These are phyloP conservation scores for Tremella fuciformis DNA, from an alignment of 768 basidiomycete species.

Conservation along the genomic window DNA sequence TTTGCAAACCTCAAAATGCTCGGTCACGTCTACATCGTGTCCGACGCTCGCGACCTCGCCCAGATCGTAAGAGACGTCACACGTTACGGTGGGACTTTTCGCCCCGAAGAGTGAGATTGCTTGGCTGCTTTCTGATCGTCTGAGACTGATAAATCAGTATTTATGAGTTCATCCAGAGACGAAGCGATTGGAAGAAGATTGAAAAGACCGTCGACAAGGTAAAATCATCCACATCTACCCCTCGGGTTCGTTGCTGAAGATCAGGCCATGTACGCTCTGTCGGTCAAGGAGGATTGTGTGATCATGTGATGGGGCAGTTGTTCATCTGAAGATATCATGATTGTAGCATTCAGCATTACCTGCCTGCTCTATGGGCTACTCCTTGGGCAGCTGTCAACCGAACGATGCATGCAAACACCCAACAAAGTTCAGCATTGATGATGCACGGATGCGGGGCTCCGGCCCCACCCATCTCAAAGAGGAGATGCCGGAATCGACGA, in stretches of 20 bases:
- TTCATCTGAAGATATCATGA: too few relatives aligned
- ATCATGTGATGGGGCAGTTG: conserved; percentile 46
- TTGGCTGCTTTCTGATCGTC: neutral
- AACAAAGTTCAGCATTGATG: too few relatives aligned
- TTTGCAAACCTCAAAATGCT: conserved; percentile 96
- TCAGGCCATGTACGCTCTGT: conserved; percentile 50
- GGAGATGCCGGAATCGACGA: too few relatives aligned
- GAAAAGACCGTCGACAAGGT: conserved; percentile 74
- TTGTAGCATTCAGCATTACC: too few relatives aligned
- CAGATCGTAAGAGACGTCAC: conserved; percentile 94
- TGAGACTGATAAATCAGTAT: conserved; percentile 61
- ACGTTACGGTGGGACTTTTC: conserved; percentile 88
- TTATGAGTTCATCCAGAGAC: conserved; percentile 90
- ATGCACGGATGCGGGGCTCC: too few relatives aligned
- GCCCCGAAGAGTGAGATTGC: conserved; percentile 71
- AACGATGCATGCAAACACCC: too few relatives aligned
- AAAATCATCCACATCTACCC: conserved; percentile 24
- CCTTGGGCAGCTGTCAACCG: too few relatives aligned
- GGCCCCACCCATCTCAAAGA: too few relatives aligned
- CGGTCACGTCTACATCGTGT: conserved; percentile 91
- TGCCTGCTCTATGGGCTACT: too few relatives aligned
- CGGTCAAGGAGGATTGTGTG: conserved; percentile 81
- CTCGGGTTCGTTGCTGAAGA: conserved; percentile 9
- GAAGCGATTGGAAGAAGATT: conserved; percentile 98
- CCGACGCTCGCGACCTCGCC: conserved; percentile 92